Evolutionary conservation across 225 moss, liverwort and hornwort species (phyloP).

Genomic region (Takakia lepidozioides): DNA sequence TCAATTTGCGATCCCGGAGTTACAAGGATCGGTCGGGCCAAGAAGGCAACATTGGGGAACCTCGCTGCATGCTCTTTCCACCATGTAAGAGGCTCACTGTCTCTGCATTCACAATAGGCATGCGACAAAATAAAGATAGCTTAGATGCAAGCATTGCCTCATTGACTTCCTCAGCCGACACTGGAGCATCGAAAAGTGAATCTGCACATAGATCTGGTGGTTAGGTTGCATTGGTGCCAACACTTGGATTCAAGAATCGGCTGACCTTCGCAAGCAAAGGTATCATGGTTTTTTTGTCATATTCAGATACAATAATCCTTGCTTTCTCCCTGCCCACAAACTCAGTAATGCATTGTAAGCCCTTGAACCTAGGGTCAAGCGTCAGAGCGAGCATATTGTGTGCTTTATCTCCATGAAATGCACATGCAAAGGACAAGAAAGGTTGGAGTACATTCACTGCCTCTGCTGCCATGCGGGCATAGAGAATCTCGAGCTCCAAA

Average conservation of each 20-base stretch:
- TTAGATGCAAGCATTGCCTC: no score
- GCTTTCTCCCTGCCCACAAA: not conserved
- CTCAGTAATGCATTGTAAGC: not conserved
- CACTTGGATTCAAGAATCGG: not conserved
- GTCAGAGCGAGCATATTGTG: constrained; percentile 2
- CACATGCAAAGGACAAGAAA: not conserved
- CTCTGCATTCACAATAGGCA: no score
- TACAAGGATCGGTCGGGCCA: no score
- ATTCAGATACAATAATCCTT: not conserved
- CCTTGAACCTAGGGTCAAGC: not conserved
- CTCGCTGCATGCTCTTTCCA: no score
- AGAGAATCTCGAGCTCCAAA: not conserved
- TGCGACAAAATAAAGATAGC: no score
- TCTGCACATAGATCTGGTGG: no score
- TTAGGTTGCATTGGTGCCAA: no score
- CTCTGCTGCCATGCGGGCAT: not conserved
- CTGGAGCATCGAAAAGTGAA: no score
- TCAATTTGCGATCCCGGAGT: no score
- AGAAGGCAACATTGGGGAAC: no score
- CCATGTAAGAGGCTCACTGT: no score
- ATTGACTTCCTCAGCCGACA: no score
- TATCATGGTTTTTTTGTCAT: not conserved
- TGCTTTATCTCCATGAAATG: not conserved
- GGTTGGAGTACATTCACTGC: not conserved
- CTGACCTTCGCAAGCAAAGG: not conserved